Percentiles rank a stretch among this genome's conserved stretches.
Evolutionary conservation across 495 filamentous ascomycete species (phyloP).

Genomic region (Pseudomonodictys pantanalensis): DNA sequence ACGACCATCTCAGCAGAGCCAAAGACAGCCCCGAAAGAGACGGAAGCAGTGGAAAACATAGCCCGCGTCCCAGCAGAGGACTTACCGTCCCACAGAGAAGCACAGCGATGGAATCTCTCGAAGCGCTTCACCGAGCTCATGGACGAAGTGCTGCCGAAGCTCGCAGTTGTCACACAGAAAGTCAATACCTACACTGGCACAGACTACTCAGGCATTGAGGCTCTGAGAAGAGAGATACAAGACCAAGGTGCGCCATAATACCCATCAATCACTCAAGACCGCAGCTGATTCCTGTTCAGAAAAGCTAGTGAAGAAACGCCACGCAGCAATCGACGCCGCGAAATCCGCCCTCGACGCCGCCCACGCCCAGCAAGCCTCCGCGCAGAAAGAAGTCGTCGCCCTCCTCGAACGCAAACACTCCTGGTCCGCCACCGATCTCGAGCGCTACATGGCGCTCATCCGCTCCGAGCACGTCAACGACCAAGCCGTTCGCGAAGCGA

Average conservation of each 20-base stretch:
- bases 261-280: not conserved
- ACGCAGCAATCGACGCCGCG: constrained; percentile 62
- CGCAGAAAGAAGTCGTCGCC: constrained; percentile 92
- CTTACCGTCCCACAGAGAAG: constrained; percentile 76
- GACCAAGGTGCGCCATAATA: constrained; percentile 52
- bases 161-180: constrained; percentile 78
- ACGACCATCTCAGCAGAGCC: not conserved
- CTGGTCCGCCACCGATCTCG: constrained; percentile 83
- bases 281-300: constrained; percentile 48
- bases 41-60: constrained; percentile 14
- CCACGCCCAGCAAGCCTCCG: constrained; percentile 72
- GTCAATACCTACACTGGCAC: constrained; percentile 87
- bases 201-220: constrained; percentile 83
- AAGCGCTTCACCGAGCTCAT: constrained; percentile 74
- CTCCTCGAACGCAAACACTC: constrained; percentile 90
- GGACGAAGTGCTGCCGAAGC: constrained; percentile 82
- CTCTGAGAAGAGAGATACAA: constrained; percentile 72
- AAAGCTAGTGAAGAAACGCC: constrained; percentile 57
- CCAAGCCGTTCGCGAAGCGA: constrained; percentile 73
- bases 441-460: constrained; percentile 91
- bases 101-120: constrained; percentile 65
- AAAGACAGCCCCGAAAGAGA: not conserved
- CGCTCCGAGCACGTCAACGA: constrained; percentile 91
- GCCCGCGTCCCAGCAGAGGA: constrained; percentile 38
- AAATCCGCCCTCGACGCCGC: constrained; percentile 74